Percentiles rank a stretch among this genome's conserved stretches.
These are phyloP conservation scores for Malus domestica DNA, from an alignment of 306 rosid genomes.

Conservation along the genomic window DNA sequence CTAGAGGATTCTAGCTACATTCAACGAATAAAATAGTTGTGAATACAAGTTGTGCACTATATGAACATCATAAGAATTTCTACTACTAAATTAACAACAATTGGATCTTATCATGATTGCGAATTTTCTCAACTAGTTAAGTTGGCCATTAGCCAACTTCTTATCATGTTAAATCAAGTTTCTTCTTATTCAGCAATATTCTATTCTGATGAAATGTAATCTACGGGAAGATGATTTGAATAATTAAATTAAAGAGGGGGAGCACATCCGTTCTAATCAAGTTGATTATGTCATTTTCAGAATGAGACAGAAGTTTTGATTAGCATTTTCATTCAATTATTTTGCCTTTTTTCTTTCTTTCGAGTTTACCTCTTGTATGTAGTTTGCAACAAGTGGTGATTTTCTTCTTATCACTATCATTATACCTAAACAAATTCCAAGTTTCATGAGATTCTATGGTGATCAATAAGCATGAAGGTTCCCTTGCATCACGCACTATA, in stretches of 20 bases:
- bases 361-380: not conserved
- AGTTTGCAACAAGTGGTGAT: not conserved
- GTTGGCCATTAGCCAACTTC: not conserved
- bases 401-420: not conserved
- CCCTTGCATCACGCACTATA: conserved; percentile 36
- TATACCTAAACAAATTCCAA: not conserved
- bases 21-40: not conserved
- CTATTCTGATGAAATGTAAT: too few relatives aligned
- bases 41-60: not conserved
- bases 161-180: not conserved
- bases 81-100: not conserved
- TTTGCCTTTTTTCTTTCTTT: not conserved
- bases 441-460: not conserved
- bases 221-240: too few relatives aligned
- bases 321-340: not conserved
- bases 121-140: not conserved
- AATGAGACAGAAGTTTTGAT: not conserved
- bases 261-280: too few relatives aligned
- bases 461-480: not conserved
- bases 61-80: not conserved
- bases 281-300: too few relatives aligned
- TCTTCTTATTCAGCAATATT: too few relatives aligned
- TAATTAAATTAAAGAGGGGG: too few relatives aligned
- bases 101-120: not conserved
- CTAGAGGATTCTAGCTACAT: not conserved